Base-by-base conservation (phyloP, 2,329 filamentous ascomycete genomes). In the Diaporthe sp. region DNA sequence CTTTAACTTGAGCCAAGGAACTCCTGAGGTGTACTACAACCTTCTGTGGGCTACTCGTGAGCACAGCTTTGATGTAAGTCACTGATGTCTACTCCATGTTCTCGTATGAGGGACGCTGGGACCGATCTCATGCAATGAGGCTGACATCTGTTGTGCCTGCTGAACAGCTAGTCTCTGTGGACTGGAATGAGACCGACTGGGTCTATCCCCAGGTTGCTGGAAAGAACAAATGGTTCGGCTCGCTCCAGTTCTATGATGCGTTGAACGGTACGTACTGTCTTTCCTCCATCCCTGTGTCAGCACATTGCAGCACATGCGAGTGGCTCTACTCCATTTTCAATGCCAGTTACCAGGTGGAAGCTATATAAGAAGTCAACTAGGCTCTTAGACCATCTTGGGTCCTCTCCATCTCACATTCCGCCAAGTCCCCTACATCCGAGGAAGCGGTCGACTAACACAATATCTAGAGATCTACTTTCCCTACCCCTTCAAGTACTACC, bases 141-240 rank as follows among this genome's bases (percentile, higher is more conserved):
- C 61, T 67, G 9, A 67, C 17, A 8, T 49, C 6, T 42, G 3
- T 31, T 3, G 42, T 49, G 25, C 12, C 25, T 34, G 6, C 2
- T 8, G 2, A 49, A 31, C 19, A 49, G 61, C 61, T 67, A 6
- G 61, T 67, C 28, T 31, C 42, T 19, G 42, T 37, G 28, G 55
- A 72, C 17, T 72, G 71, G 55, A 34, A 49, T 8, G 51, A 57
- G 28, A 34, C 51, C 19, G 71, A 72, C 42, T 72, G 71, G 55
- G 31, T 42, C 9, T 49, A 72, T 4, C 55, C 71, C 2, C 55
- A 25, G n/a, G 71, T 61, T 13, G 53, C 55, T 37, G 55, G 55
- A 37, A 57, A 62, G 55, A 49, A 72, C 71, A 72, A 72, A 15
- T 72, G 55, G 53, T 42, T 58, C n/a, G 55, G 55, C 34, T 60